Base-by-base conservation (phyloP, 2,329 filamentous ascomycete species). In the Paraphaeosphaeria minitans region DNA sequence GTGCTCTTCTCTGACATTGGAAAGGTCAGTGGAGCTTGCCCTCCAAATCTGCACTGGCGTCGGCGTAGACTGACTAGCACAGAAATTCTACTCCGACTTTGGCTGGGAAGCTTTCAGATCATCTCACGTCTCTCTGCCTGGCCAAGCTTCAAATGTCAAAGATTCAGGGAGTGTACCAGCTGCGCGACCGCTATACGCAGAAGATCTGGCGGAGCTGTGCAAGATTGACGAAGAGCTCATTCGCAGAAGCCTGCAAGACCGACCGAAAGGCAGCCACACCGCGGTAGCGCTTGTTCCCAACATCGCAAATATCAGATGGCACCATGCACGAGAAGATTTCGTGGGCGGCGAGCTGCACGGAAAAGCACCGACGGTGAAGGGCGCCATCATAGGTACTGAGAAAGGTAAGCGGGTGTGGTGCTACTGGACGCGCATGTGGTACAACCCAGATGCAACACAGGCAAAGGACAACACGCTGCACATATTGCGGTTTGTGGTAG, bases 1-100 rank as follows among this genome's bases (percentile, higher is more conserved):
- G 85, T 96, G 8, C 82, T 97, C 9, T 97, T 88, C 77, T 96
- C 92, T 9, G 92, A 96, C 69, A 93, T 96, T 63, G 92, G 93
- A 21, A 81, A 65, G 82, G 83, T 62, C 66, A 71, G 46, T 75
- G 83, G 14, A 8, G 27, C 71, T 76, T 45, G 39, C 83, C 82
- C 1, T 75, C 84, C 3, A 84, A 85, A n/a, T 86, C 92, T 74
- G 90, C 87, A 13, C 83, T 84, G 57, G 19, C 41, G 41, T 43
- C 41, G 41, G 41, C 41, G n/a, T 43, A 43, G 19, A 43, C 83
- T 89, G 56, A 93, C 95, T 88, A 84, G 93, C 75, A 75, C 90
- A 92, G 80, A 80, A 81, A 41, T 97, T 93, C 77, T 97, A 97
- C 78, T 85, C 89, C 3, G 82, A 81, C 33, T 83, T 87, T 63